These are phyloP conservation scores for button mushroom (Agaricus bisporus) DNA, from an alignment of 768 basidiomycete species.

Conservation along the genomic window DNA sequence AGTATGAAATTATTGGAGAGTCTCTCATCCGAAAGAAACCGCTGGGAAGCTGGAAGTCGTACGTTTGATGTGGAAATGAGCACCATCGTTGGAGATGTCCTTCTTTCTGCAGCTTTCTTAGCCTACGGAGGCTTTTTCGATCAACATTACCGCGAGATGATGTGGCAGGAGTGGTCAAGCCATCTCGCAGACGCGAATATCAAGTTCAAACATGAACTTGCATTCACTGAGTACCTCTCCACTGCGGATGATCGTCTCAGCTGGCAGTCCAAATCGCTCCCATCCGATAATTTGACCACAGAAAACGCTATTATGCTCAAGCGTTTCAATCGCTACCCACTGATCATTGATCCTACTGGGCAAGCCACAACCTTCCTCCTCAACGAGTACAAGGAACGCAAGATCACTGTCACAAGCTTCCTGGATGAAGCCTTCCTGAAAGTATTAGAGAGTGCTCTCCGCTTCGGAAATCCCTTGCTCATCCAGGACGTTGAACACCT, in stretches of 20 bases:
- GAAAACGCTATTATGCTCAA: constrained; percentile 99
- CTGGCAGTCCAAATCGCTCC: constrained; percentile 96
- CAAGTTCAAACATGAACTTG: constrained; percentile 88
- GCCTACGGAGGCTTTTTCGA: constrained; percentile 99
- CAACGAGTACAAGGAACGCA: constrained; percentile 92
- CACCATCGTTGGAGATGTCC: constrained; percentile 95
- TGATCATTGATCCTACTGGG: constrained; percentile 97
- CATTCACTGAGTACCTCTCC: constrained; percentile 92
- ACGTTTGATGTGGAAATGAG: constrained; percentile 98
- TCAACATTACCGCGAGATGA: constrained; percentile 93
- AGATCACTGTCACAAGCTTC: constrained; percentile 98
- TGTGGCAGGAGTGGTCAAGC: constrained; percentile 94
- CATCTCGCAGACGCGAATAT: constrained; percentile 87
- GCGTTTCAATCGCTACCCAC: constrained; percentile 94
- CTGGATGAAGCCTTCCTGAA: constrained; percentile 98
- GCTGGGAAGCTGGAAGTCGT: constrained; percentile 93
- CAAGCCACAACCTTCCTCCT: constrained; percentile 93
- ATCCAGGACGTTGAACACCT: constrained; percentile 98
- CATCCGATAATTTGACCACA: constrained; percentile 90
- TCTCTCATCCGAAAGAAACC: constrained; percentile 86
- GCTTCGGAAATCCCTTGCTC: constrained; percentile 94
- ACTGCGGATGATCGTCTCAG: constrained; percentile 92
- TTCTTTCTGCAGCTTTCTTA: constrained; percentile 92
- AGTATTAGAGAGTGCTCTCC: constrained; percentile 95
- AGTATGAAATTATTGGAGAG: constrained; percentile 94